Evolutionary conservation across 2,329 filamentous ascomycete genomes (phyloP).

Genomic region (Epichloe brachyelytri): DNA sequence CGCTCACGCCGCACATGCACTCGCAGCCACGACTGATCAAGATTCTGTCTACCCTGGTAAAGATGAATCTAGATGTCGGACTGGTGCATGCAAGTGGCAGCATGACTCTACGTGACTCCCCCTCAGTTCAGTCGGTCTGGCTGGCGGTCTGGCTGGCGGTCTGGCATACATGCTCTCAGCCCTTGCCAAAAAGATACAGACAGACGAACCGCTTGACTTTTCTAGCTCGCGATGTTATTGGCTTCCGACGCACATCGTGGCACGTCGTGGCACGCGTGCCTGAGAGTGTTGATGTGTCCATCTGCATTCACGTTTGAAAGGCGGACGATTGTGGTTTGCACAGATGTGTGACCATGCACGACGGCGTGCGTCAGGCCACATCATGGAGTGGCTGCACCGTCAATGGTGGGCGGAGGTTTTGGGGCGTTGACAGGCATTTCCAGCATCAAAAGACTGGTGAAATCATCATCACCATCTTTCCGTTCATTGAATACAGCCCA

Average conservation of each 20-base stretch:
- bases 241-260: not conserved
- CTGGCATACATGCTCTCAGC: not conserved
- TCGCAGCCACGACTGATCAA: too few species aligned
- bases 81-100: not conserved
- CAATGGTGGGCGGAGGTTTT: too few species aligned
- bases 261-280: not conserved
- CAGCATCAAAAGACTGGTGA: not conserved
- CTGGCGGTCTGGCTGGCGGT: not conserved
- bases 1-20: too few species aligned
- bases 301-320: not conserved
- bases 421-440: not conserved
- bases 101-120: not conserved
- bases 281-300: not conserved
- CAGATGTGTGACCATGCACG: not conserved
- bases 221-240: not conserved
- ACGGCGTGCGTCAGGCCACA: not conserved
- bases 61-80: too few species aligned
- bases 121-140: not conserved
- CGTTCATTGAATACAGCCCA: not conserved
- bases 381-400: too few species aligned
- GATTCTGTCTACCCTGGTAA: too few species aligned
- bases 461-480: not conserved
- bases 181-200: not conserved
- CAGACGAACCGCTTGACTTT: not conserved
- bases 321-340: not conserved